These are phyloP conservation scores for Oxytropis ochrocephala DNA, from an alignment of 306 rosid genomes.

Conservation along the genomic window DNA sequence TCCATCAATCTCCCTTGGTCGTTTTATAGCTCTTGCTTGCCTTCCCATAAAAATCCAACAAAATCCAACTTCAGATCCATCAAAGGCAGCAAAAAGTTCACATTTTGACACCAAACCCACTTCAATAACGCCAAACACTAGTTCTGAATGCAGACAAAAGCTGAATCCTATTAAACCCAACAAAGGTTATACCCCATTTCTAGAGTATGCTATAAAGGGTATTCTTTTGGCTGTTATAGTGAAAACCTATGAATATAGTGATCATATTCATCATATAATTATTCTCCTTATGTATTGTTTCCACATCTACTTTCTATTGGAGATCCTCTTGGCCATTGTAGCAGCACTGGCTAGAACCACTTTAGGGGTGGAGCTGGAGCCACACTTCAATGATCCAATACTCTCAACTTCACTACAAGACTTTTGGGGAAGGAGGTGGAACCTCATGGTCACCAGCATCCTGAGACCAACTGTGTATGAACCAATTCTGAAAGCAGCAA, in stretches of 20 bases:
- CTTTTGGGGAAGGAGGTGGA: conserved; percentile 83
- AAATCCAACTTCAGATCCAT: neutral
- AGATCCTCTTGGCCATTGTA: conserved; percentile 27
- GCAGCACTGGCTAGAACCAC: conserved; percentile 30
- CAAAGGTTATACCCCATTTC: neutral
- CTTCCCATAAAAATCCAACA: conserved; percentile 64
- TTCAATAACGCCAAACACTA: neutral
- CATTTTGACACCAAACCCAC: no score
- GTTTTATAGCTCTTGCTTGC: conserved; percentile 50
- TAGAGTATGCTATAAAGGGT: conserved; percentile 24
- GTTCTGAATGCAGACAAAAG: no score
- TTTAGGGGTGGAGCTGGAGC: conserved; percentile 50
- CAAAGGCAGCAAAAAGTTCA: no score
- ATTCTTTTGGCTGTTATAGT: conserved; percentile 22
- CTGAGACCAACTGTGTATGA: conserved; percentile 49
- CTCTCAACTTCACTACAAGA: conserved; percentile 61
- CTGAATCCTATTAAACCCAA: no score
- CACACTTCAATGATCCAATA: conserved; percentile 58
- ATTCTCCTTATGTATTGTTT: conserved; percentile 27
- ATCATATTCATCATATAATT: conserved; percentile 35
- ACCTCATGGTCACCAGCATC: conserved; percentile 49
- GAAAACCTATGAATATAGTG: conserved; percentile 23
- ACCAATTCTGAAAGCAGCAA: conserved; percentile 22
- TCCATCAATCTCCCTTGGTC: conserved; percentile 36
- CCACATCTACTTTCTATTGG: conserved; percentile 48